Evolutionary conservation across 306 rosid species (phyloP), one percentile per base, ranked within the genome.

Genomic region (Vigna mungo): DNA sequence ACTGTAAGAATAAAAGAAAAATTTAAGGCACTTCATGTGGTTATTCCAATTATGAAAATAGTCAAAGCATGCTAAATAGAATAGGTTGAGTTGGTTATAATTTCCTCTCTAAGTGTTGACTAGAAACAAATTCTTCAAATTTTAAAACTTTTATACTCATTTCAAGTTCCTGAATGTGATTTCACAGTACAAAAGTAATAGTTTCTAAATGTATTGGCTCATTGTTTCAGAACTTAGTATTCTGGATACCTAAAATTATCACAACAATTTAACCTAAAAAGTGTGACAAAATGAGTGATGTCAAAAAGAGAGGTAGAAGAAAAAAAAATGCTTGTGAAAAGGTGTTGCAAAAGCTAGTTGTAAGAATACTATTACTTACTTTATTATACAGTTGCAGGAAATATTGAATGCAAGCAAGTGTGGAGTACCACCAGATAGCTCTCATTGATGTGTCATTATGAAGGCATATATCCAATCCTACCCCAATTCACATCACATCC

Each of bases 61-160:
- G 55, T 81, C 46, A 41, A 44, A 67, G 53, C 43, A 43, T 41
- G 54, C 44, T 17, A 27, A 43, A 46, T 30, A 25, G 53, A 55
- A 16, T 59, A 51, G 70, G 68, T 17, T 48, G 80, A 47, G 87
- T 72, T 75, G 68, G 87, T 75, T 80, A 43, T 9, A 70, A 46
- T 71, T 74, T 79, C 53, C 49, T 68, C 25, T 68, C 72, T 25
- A n/a, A 69, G 60, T 61, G 62, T 62, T 70, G 74, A 76, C 74
- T 76, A 62, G 58, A 81, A 69, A 5, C n/a, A 9, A 51, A 17
- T 10, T 20, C 12, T 7, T n/a, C 72, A 70, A 70, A 63, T 63
- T 63, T 64, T 63, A 55, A 62, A 56, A 6, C 66, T 64, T 34
- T 44, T 32, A 6, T 44, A 32, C 55, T 6, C 30, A 2, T 3